Base-by-base conservation (phyloP, 176 grass and related monocot species). In the Leersia perrieri region DNA sequence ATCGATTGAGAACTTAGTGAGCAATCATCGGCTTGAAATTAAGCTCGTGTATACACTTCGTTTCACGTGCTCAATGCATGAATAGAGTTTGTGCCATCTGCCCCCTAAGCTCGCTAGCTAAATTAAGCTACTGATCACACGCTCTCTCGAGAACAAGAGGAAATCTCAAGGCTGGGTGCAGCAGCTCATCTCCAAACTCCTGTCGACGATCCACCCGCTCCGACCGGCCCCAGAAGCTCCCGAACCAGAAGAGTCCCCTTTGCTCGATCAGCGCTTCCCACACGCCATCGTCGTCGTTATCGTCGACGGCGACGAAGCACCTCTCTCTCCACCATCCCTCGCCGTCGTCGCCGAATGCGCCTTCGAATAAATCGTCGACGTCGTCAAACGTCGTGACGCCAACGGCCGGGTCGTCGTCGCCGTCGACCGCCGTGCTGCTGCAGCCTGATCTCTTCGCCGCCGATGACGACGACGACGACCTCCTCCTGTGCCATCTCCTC, bases 161-260 rank as follows among this genome's bases (percentile, higher is more conserved):
- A 9, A 85, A 13, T 57, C 77, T 89, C 65, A 81, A 72, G 65
- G 55, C 60, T 35, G 42, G 57, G 31, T 34, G 60, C 63, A 85
- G 64, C 14, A n/a, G 32, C 20, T 84, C 72, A 2, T 67, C 87
- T 41, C 33, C 72, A 0, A 53, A 4, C 36, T 6, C 77, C 14
- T 27, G n/a, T n/a, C n/a, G 57, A 7, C 12, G 40, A 5, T 26
- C 57, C 10, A 63, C 72, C 60, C 67, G 58, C 66, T 82, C 78
- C 23, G 45, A 33, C 60, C 78, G 88, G 66, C 88, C 89, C 94
- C 94, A 94, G 67, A 97, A 97, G 85, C 91, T 97, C 53, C 94
- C 94, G 80, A 97, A 97, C 91, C 91, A 97, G 72, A 97, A 90
- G 35, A 90, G 78, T 8, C 91, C 91, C 78, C 80, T 80, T 51